phyloP scores from a whole-genome alignment of 1,284 basidiomycete species.

The Cutaneotrichosporon mucoides region DNA sequence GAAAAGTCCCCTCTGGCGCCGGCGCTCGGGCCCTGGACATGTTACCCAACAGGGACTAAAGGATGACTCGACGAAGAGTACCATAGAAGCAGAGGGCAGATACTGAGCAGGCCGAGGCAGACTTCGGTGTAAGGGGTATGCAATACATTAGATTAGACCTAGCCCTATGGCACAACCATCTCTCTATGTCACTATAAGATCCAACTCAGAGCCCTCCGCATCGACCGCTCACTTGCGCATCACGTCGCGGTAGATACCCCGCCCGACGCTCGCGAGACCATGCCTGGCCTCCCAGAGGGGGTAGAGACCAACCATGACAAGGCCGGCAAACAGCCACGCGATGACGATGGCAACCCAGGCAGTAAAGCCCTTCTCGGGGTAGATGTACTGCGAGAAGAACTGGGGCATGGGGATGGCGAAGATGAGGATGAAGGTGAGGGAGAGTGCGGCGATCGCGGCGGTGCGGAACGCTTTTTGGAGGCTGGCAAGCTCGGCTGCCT shows the following conservation, averaged over 20 bases:
- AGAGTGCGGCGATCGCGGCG: constrained; percentile 66
- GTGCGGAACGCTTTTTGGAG: constrained; percentile 66
- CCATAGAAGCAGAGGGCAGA: too few relatives aligned
- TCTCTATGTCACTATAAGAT: too few relatives aligned
- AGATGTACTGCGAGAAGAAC: constrained; percentile 73
- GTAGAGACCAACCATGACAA: constrained; percentile 71
- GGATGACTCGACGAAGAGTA: too few relatives aligned
- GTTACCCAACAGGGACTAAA: too few relatives aligned
- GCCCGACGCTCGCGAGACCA: constrained; percentile 58
- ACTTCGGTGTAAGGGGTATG: too few relatives aligned
- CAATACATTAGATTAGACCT: too few relatives aligned
- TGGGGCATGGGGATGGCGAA: constrained; percentile 73
- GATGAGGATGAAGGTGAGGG: constrained; percentile 51
- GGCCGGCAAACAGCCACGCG: constrained; percentile 73
- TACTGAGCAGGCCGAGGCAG: too few relatives aligned
- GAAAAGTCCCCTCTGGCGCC: too few relatives aligned
- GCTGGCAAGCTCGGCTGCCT: constrained; percentile 5
- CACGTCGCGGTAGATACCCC: constrained; percentile 11
- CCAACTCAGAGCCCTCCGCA: too few relatives aligned
- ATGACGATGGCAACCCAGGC: constrained; percentile 66
- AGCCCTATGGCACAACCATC: too few relatives aligned
- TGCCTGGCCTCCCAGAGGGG: constrained; percentile 76
- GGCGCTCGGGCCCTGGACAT: too few relatives aligned
- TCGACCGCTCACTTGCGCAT: neutral
- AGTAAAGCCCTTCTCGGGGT: constrained; percentile 62